Base-by-base conservation (phyloP, 2,329 filamentous ascomycete species). In the Zymoseptoria pseudotritici region DNA sequence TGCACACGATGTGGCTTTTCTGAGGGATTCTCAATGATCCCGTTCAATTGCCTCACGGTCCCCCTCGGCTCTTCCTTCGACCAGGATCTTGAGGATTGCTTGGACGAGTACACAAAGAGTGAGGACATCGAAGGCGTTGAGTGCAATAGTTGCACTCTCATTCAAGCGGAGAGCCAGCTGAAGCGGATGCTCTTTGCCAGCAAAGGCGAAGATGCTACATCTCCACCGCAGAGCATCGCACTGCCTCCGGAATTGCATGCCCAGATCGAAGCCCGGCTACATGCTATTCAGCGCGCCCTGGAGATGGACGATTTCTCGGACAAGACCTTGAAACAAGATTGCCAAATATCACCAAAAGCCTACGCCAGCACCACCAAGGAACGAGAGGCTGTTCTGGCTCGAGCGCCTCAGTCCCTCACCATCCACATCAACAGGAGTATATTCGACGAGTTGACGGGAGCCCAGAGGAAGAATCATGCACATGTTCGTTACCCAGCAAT, bases 31-130 rank as follows among this genome's bases (percentile, higher is more conserved):
- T 91, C 89, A 1, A 84, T 97, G 76, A 95, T 91, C 20, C 91
- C 91, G 0, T 97, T 97, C 79, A 97, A 94, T 71, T 97, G 91
- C 70, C 78, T 97, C 53, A 97, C 93, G 0, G 83, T 97, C 0
- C 91, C 88, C 42, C 83, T 97, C 1, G 90, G 89, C 0, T 76
- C 81, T 4, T 80, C 82, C 54, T 81, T 80, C 64, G 78, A 82
- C 19, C 90, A 92, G 69, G 83, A 91, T 62, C 76, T 97, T 0
- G 85, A 86, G 59, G 87, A 94, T 61, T 87, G 91, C 58, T 77
- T 99, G 20, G 88, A 95, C 70, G 86, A 91, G 21, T 96, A 93
- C 71, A 94, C 90, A 26, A 83, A 86, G 11, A 80, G 97, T 8
- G 94, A 97, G 71, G 80, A 83, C 1, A 96, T 99, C 59, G 86